Conservation (phyloP, 2,329 filamentous ascomycete genomes). For the Hypoxylon sp. region DNA sequence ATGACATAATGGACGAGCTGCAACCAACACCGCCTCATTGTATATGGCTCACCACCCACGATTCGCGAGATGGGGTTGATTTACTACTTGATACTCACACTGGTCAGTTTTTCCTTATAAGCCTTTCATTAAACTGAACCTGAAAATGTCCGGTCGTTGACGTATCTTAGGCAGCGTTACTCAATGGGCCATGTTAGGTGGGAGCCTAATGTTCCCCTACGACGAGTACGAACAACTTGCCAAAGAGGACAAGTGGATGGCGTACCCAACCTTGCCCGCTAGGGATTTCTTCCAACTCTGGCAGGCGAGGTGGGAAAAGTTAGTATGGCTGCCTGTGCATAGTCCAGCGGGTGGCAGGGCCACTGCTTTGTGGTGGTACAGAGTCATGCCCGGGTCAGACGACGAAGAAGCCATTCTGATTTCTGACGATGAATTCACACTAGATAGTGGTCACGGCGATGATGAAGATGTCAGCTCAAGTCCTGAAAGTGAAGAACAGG, state of each 20-base stretch:
- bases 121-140: not conserved
- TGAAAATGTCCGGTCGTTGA: not conserved
- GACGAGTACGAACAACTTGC: constrained; percentile 3
- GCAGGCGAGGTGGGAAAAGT: constrained; percentile 9
- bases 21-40: constrained; percentile 3
- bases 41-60: constrained; percentile 1
- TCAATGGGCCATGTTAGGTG: constrained; percentile 3
- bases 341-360: not conserved
- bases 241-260: constrained; percentile 7
- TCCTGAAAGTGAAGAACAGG: not conserved
- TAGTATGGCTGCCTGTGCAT: not conserved
- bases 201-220: not conserved
- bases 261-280: not conserved
- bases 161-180: not conserved
- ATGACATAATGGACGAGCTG: constrained; percentile 8
- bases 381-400: not conserved
- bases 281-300: constrained; percentile 6
- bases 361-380: not conserved
- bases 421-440: constrained; percentile 1
- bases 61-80: constrained; percentile 2
- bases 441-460: not conserved
- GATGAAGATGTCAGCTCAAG: not conserved
- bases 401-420: constrained; percentile 1
- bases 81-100: constrained; percentile 2
- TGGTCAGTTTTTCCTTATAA: not conserved